Percentiles rank a stretch among this genome's conserved stretches.
phyloP scores from a whole-genome alignment of 192 early-diverging fungal species.

The Backusella mclennaniae region DNA sequence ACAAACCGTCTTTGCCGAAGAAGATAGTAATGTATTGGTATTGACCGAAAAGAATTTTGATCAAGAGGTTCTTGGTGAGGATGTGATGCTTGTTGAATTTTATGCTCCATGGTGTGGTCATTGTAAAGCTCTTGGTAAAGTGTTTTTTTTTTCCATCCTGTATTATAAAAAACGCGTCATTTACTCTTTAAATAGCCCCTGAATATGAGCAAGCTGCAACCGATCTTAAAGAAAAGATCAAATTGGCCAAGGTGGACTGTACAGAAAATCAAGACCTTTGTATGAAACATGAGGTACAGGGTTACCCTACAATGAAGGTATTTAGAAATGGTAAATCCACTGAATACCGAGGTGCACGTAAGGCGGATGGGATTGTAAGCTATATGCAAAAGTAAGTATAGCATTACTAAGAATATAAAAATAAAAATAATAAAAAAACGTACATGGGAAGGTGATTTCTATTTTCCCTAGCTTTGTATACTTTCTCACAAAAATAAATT shows the following conservation, averaged over 20 bases:
- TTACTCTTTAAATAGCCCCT: slow-evolving; percentile 55
- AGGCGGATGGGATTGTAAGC: slow-evolving; percentile 81
- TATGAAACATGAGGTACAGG: slow-evolving; percentile 75
- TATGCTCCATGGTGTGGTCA: slow-evolving; percentile 99
- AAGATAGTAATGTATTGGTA: slow-evolving; percentile 47
- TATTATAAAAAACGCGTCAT: not conserved
- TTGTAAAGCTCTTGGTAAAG: slow-evolving; percentile 80
- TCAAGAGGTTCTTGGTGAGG: slow-evolving; percentile 53
- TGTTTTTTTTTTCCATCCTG: slow-evolving; percentile 1
- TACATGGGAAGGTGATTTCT: not conserved
- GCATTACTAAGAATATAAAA: not conserved
- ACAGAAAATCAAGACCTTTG: slow-evolving; percentile 85
- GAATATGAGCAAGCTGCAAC: slow-evolving; percentile 94
- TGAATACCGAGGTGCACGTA: slow-evolving; percentile 87
- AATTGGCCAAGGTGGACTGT: slow-evolving; percentile 96
- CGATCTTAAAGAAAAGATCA: slow-evolving; percentile 70
- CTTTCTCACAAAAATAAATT: not conserved
- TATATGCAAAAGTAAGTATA: slow-evolving; percentile 86
- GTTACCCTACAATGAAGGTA: slow-evolving; percentile 94
- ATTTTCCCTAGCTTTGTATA: not conserved
- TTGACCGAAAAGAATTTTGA: slow-evolving; percentile 63
- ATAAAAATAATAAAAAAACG: not conserved
- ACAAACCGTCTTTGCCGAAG: slow-evolving; percentile 25
- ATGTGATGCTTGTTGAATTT: slow-evolving; percentile 87
- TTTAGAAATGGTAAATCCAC: slow-evolving; percentile 69